Percentiles rank a stretch among this genome's conserved stretches.
Evolutionary conservation across 192 early-diverging fungal genomes (phyloP).

Genomic region (Thoreauomyces humboldtii): DNA sequence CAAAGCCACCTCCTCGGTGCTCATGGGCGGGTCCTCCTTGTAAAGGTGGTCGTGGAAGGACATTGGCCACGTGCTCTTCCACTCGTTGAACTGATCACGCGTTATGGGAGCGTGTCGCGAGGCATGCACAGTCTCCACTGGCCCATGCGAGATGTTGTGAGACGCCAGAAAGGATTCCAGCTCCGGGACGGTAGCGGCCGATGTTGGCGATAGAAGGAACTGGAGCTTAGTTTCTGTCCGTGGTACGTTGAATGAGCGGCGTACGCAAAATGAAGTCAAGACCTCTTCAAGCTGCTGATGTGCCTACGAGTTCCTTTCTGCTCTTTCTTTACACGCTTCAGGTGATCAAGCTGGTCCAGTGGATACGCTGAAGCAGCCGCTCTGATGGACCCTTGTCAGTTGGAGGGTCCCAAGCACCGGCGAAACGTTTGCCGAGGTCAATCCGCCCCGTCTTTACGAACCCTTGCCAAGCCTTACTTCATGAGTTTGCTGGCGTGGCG

Average conservation of each 20-base stretch:
- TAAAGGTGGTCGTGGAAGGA: slow-evolving; percentile 54
- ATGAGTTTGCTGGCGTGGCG: slow-evolving; percentile 17
- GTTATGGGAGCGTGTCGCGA: slow-evolving; percentile 66
- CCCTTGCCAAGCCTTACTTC: slow-evolving; percentile 22
- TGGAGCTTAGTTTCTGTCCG: neutral
- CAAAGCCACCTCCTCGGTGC: slow-evolving; percentile 1
- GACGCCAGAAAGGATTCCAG: slow-evolving; percentile 5
- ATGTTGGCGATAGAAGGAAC: slow-evolving; percentile 10
- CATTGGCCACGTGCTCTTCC: slow-evolving; percentile 83
- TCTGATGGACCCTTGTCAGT: slow-evolving; percentile 11
- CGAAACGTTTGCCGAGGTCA: neutral
- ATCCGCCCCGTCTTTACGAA: neutral
- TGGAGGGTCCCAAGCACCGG: neutral
- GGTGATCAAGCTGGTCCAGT: slow-evolving; percentile 9
- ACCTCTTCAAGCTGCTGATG: neutral
- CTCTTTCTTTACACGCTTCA: slow-evolving; percentile 20
- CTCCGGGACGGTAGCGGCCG: neutral
- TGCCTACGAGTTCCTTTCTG: neutral
- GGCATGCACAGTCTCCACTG: slow-evolving; percentile 39
- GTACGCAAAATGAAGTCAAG: neutral
- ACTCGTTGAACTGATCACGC: slow-evolving; percentile 67
- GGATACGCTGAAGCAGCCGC: slow-evolving; percentile 7
- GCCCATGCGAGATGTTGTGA: neutral
- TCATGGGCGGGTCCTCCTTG: neutral
- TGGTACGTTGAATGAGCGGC: neutral